Conservation (phyloP, 768 basidiomycete species). For the Strobilomyces dryophilus region DNA sequence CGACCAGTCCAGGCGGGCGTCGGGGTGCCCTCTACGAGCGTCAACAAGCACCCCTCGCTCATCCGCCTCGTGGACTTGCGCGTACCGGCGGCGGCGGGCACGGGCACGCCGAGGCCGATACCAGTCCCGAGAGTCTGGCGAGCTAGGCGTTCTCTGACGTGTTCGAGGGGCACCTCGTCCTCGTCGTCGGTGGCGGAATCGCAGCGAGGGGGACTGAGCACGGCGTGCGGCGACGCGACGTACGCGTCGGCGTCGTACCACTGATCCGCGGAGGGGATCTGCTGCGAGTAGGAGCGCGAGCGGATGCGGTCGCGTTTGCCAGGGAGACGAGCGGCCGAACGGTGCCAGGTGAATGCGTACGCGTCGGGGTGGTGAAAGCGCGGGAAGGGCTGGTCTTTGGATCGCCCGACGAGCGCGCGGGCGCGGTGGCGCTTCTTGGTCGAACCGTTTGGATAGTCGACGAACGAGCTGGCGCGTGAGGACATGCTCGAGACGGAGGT, state of each 20-base stretch:
- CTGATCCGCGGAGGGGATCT: neutral
- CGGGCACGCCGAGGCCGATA: neutral
- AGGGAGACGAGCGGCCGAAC: slow-evolving; percentile 12
- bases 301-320: slow-evolving; percentile 10
- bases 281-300: slow-evolving; percentile 9
- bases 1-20: slow-evolving; percentile 7
- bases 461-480: neutral
- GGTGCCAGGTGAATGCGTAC: slow-evolving; percentile 16
- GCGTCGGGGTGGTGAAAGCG: slow-evolving; percentile 11
- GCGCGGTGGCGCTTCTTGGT: neutral
- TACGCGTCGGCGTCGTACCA: slow-evolving; percentile 18
- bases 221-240: slow-evolving; percentile 8
- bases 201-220: slow-evolving; percentile 18
- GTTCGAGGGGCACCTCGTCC: slow-evolving; percentile 15
- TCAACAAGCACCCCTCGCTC: slow-evolving; percentile 21
- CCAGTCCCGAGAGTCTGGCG: neutral
- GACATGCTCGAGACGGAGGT: slow-evolving; percentile 1
- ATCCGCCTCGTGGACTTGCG: slow-evolving; percentile 8
- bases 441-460: neutral
- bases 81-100: neutral
- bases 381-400: neutral
- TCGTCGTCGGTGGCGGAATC: slow-evolving; percentile 10
- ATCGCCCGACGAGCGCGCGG: neutral
- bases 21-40: slow-evolving; percentile 13
- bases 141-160: slow-evolving; percentile 8